A percentile compares a stretch with the other conserved stretches of the same genome.
Conservation (phyloP, 2,329 filamentous ascomycete genomes). For the Diplodia seriata region DNA sequence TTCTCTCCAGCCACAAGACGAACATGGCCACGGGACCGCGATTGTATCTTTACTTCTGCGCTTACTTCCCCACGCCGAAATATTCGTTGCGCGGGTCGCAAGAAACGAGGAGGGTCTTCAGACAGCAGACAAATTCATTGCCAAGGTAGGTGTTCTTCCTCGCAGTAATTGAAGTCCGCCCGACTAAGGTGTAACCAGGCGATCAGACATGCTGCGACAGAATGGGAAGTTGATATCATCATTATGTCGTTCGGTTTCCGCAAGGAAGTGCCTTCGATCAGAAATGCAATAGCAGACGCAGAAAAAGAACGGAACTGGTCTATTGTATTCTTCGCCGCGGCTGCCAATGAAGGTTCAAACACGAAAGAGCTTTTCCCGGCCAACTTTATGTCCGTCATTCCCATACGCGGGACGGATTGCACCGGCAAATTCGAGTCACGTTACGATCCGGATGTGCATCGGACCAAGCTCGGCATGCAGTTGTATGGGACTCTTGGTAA, state of each 20-base stretch:
- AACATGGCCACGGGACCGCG: background rate
- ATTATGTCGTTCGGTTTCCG: background rate
- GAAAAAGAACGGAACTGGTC: background rate
- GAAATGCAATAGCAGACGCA: background rate
- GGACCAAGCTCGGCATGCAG: background rate
- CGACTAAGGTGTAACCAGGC: background rate
- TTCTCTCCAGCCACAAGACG: background rate
- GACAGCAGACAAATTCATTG: background rate
- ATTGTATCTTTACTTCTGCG: background rate
- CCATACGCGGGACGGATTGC: background rate
- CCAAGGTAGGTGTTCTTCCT: background rate
- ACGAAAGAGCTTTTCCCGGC: no score
- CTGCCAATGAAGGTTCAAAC: no score
- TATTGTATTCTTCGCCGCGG: no score
- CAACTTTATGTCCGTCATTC: no score
- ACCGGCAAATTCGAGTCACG: background rate
- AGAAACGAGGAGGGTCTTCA: background rate
- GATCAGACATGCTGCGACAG: background rate
- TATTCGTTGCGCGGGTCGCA: background rate
- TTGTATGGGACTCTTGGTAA: background rate
- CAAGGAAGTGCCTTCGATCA: rapidly evolving
- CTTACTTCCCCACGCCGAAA: background rate
- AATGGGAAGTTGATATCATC: background rate
- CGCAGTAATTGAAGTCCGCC: background rate
- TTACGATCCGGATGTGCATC: background rate